Base-by-base conservation (phyloP, 495 filamentous ascomycete species). In the Penicillium paradoxum region DNA sequence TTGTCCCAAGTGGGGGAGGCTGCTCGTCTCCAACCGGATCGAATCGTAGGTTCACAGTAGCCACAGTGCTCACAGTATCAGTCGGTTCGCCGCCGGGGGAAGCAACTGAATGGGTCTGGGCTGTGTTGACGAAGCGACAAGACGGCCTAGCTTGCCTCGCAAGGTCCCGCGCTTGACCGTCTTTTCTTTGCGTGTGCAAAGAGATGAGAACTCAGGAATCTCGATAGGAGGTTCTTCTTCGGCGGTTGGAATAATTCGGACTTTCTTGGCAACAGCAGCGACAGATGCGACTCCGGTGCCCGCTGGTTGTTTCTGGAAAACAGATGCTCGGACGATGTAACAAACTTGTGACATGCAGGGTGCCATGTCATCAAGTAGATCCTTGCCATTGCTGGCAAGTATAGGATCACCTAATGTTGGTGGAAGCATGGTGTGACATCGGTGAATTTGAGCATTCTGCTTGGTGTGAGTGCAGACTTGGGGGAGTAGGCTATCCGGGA, bases 301-400 rank as follows among this genome's bases (percentile, higher is more conserved):
- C 34, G 15, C 55, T 45, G 21, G 46, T 19, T 6, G 53, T 45
- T 45, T 69, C 70, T 50, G 74, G 33, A 77, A 64, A 37, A 80
- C 69, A 29, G 73, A 76, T 3, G 77, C 87, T 51, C 83, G 84
- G 61, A 98, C 73, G 11, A 69, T 69, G 67, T 98, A 98, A 21
- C 80, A 70, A 39, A 98, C 79, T 29, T 76, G 80, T 21, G 79
- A 73, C 93, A 96, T 96, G 8, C 85, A 74, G 1, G 93, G 92
- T 0, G 89, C 69, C 68, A 93, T 76, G 62, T 97, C 95, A 60
- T 97, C 88, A n/a, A 82, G 62, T 18, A 81, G 61, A 3, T 65
- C 59, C 34, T 70, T 77, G 11, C 77, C 79, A 45, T 74, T 62
- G 29, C 75, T 75, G 9, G 79, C 70, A 7, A 76, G 52, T 63